phyloP scores from a whole-genome alignment of 176 grass and related monocot genomes.

The Oryza meyeriana region DNA sequence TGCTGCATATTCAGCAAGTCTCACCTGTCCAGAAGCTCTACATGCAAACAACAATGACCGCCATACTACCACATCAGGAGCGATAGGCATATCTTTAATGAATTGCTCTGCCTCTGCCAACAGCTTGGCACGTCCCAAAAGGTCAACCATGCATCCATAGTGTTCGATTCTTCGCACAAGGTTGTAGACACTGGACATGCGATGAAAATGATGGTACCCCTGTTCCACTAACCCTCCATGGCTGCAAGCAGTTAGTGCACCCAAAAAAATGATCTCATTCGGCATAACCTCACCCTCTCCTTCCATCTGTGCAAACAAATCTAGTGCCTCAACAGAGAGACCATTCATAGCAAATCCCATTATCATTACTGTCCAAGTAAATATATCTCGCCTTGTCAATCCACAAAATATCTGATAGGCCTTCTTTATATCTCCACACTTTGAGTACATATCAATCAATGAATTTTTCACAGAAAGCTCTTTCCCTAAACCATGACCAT shows the following conservation, averaged over 20 bases:
- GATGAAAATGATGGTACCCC: constrained; percentile 73
- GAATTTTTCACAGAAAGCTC: constrained; percentile 68
- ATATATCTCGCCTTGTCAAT: constrained; percentile 52
- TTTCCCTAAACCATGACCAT: constrained; percentile 60
- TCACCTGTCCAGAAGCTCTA: constrained; percentile 49
- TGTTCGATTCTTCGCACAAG: constrained; percentile 71
- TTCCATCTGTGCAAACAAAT: constrained; percentile 92
- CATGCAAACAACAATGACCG: constrained; percentile 84
- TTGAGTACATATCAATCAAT: constrained; percentile 92
- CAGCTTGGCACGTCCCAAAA: constrained; percentile 80
- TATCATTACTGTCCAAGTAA: constrained; percentile 92
- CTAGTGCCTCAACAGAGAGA: constrained; percentile 56
- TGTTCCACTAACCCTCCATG: constrained; percentile 84
- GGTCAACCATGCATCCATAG: constrained; percentile 88
- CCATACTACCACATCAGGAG: constrained; percentile 74
- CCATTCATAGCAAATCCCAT: constrained; percentile 83
- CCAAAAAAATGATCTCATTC: constrained; percentile 83
- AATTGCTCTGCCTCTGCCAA: constrained; percentile 56
- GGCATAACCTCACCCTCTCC: constrained; percentile 49
- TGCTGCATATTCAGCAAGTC: constrained; percentile 65
- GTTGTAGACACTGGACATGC: constrained; percentile 61
- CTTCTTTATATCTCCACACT: constrained; percentile 78
- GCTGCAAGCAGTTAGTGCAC: constrained; percentile 76
- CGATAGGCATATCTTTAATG: constrained; percentile 74
- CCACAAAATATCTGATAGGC: constrained; percentile 68